These are phyloP conservation scores for Neurospora sublineolata DNA, from an alignment of 495 filamentous ascomycete genomes.

Conservation along the genomic window DNA sequence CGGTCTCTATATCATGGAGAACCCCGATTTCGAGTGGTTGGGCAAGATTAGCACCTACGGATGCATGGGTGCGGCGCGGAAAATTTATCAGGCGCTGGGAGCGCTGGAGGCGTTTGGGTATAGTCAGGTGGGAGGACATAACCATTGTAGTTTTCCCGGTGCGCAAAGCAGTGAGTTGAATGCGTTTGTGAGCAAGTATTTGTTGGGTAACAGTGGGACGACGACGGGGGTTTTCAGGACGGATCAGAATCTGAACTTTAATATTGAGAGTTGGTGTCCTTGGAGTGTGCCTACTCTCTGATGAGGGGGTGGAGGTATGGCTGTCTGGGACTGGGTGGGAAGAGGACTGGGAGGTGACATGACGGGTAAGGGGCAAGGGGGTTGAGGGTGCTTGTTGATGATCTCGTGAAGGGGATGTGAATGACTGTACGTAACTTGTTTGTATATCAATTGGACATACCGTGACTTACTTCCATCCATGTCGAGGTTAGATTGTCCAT, in stretches of 20 bases:
- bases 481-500: not conserved
- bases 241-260: conserved; percentile 10
- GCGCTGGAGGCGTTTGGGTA: conserved; percentile 38
- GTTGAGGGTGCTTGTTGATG: not conserved
- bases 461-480: not conserved
- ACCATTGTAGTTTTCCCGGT: conserved; percentile 43
- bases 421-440: not conserved
- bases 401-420: not conserved
- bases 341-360: not conserved
- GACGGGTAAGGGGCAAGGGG: not conserved
- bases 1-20: conserved; percentile 38
- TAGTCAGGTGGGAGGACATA: conserved; percentile 39
- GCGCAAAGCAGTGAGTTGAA: conserved; percentile 34
- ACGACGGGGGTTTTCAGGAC: conserved; percentile 13
- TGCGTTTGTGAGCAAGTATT: conserved; percentile 42
- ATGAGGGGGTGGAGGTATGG: not conserved
- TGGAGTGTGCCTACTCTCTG: conserved; percentile 15
- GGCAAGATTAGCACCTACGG: conserved; percentile 37
- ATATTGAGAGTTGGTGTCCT: conserved; percentile 15
- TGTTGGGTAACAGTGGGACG: conserved; percentile 17
- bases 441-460: not conserved
- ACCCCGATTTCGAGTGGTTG: conserved; percentile 42
- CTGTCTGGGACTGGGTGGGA: not conserved
- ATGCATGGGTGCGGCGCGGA: conserved; percentile 43
- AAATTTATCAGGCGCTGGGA: conserved; percentile 40